Evolutionary conservation across 148 eudicot species (phyloP), one percentile per base, ranked within the genome.

Genomic region (Bassia scoparia): DNA sequence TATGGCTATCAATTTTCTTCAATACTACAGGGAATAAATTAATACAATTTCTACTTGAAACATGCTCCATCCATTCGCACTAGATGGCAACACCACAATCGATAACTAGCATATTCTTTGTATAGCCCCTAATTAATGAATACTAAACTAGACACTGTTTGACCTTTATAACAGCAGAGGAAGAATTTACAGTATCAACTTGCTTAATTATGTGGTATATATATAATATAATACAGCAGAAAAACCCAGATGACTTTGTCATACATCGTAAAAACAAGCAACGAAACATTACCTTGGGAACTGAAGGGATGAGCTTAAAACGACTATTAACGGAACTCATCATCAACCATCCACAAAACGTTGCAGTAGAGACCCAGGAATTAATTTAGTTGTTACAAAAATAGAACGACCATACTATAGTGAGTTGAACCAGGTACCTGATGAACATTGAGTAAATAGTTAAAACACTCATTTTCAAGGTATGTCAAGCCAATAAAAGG

Each of bases 331-430:
- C 99, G 94, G 76, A 95, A 95, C 86, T 95, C 99, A 75, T 95
- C 99, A 81, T 95, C 99, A 67, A n/a, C 99, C 97, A 81, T 95
- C 96, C 63, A 95, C 99, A 85, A 95, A 95, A 65, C 96, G 87
- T 86, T 95, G 94, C 84, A 91, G 68, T 54, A 95, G 96, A 69
- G 99, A 91, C 69, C 99, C 97, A 30, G 93, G 86, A 56, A 63
- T 78, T 76, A 95, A 54, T 76, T 87, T 79, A 78, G 90, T 85
- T 3, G 87, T 81, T 72, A 95, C 97, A 48, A 92, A 88, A 77
- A n/a, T 95, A 95, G 76, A 89, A 95, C n/a, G 48, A 95, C 87
- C 99, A 95, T 95, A 84, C 99, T 95, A 83, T 95, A 95, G 83
- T 88, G 89, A 69, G 96, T 95, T 49, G 99, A 89, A 67, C 93